These are phyloP conservation scores for Dioscorea zingiberensis DNA, from an alignment of 106 monocot species.

Conservation along the genomic window DNA sequence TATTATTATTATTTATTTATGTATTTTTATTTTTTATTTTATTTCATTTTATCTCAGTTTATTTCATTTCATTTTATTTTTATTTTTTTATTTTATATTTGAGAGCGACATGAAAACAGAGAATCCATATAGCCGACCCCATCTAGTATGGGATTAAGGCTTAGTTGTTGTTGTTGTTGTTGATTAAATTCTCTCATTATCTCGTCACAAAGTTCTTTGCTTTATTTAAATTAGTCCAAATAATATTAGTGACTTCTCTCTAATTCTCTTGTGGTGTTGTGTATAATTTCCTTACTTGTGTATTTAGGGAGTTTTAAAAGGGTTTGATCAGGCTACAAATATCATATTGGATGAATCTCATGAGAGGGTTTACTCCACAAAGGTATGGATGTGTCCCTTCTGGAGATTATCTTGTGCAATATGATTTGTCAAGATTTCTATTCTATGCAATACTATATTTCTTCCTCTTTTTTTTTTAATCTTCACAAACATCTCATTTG, in stretches of 20 bases:
- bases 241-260: neutral
- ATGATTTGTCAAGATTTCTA: too few species aligned
- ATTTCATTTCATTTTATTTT: too few species aligned
- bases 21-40: too few species aligned
- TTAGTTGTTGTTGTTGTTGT: too few species aligned
- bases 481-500: neutral
- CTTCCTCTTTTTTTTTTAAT: constrained; percentile 1
- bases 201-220: neutral
- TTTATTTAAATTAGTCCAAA: neutral
- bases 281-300: neutral
- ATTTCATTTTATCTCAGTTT: too few species aligned
- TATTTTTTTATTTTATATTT: too few species aligned
- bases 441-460: neutral
- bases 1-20: too few species aligned
- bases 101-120: too few species aligned
- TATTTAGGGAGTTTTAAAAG: constrained; percentile 80
- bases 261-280: constrained; percentile 1
- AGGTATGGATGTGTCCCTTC: constrained; percentile 30
- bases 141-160: too few species aligned
- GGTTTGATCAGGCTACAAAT: constrained; percentile 96
- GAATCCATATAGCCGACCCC: too few species aligned
- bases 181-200: neutral
- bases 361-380: constrained; percentile 92
- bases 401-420: too few species aligned
- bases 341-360: constrained; percentile 98